Percentiles rank a stretch among this genome's conserved stretches.
Evolutionary conservation across 805 yeast species (phyloP).

Genomic region (Starmerella stellata): DNA sequence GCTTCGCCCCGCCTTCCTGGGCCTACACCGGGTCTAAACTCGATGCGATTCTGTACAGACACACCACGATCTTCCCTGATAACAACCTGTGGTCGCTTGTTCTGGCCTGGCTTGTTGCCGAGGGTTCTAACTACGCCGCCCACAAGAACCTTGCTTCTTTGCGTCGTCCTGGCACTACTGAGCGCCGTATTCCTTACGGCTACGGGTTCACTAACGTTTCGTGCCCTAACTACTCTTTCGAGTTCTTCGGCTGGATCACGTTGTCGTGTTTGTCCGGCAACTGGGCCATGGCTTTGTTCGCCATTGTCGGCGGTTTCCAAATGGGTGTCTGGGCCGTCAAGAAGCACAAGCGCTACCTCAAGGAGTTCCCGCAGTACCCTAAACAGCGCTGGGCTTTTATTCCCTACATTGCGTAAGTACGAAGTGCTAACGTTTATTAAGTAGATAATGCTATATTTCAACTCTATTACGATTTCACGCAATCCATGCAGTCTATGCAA

Average conservation of each 20-base stretch:
- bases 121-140: constrained; percentile 51
- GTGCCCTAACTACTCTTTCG: constrained; percentile 92
- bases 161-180: constrained; percentile 38
- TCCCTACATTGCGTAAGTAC: constrained; percentile 45
- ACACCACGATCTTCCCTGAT: constrained; percentile 1
- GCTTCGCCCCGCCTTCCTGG: constrained; percentile 29
- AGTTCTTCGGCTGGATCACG: constrained; percentile 54
- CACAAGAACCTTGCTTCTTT: constrained; percentile 46
- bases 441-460: no score
- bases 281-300: constrained; percentile 57
- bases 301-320: constrained; percentile 52
- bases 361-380: constrained; percentile 65
- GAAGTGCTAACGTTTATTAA: no score
- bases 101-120: constrained; percentile 32
- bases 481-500: no score
- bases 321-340: constrained; percentile 87
- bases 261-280: constrained; percentile 59
- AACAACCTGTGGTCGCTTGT: constrained; percentile 8
- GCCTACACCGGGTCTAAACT: constrained; percentile 4
- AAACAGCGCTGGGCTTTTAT: constrained; percentile 58
- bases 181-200: constrained; percentile 59
- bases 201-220: constrained; percentile 66
- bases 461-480: no score
- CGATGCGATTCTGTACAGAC: constrained; percentile 10
- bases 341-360: constrained; percentile 53